Percentiles rank a stretch among this genome's conserved stretches.
These are phyloP conservation scores for Aspergillus indologenus DNA, from an alignment of 495 filamentous ascomycete species.

Conservation along the genomic window DNA sequence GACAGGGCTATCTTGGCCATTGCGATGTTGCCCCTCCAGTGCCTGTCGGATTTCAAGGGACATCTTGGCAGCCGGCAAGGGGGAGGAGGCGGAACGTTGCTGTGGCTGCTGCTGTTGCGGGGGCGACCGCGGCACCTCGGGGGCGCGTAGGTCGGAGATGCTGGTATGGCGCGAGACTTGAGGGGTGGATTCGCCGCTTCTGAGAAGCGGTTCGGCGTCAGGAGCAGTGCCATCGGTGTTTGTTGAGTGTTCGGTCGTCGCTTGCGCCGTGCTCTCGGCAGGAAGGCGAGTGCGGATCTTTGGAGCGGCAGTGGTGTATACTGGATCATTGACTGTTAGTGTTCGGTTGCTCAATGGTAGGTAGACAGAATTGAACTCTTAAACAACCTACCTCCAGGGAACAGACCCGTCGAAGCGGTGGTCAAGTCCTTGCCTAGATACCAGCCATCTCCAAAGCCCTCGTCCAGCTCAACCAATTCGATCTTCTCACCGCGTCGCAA, in stretches of 20 bases:
- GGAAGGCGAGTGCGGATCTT: slow-evolving; percentile 15
- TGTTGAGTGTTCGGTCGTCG: not conserved
- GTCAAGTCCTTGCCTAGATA: slow-evolving; percentile 80
- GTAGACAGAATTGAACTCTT: not conserved
- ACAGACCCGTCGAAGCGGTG: slow-evolving; percentile 75
- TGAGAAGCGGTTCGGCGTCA: slow-evolving; percentile 18
- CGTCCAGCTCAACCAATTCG: slow-evolving; percentile 88
- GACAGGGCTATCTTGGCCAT: slow-evolving; percentile 67
- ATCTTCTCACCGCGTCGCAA: slow-evolving; percentile 85
- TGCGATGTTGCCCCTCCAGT: slow-evolving; percentile 37
- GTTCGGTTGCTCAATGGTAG: not conserved
- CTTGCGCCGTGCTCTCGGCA: not conserved
- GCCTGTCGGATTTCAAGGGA: slow-evolving; percentile 44
- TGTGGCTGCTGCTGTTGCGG: slow-evolving; percentile 29
- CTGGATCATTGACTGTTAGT: slow-evolving; percentile 17
- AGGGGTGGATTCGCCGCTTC: slow-evolving; percentile 43
- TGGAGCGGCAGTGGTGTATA: slow-evolving; percentile 36
- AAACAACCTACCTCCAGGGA: slow-evolving; percentile 74
- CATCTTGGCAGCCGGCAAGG: slow-evolving; percentile 39
- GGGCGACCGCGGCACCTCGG: slow-evolving; percentile 21
- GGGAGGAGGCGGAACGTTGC: slow-evolving; percentile 42
- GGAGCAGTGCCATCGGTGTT: not conserved
- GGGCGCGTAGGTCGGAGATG: slow-evolving; percentile 28
- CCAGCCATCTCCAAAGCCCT: slow-evolving; percentile 98
- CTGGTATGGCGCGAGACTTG: slow-evolving; percentile 49